Conservation (phyloP, 441 rosid species). For the Erodium trifolium region DNA sequence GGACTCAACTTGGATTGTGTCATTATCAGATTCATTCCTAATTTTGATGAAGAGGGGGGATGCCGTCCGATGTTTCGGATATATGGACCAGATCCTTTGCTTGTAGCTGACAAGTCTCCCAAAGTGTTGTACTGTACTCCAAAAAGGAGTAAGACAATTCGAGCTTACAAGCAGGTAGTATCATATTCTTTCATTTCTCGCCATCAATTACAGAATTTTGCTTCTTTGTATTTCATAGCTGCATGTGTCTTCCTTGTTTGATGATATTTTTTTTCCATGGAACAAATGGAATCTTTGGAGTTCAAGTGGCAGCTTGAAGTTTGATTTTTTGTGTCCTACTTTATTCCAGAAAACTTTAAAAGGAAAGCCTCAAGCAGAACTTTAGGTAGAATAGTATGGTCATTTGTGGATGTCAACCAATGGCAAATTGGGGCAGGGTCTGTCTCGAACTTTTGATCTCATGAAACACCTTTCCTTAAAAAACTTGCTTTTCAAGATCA, state of each 20-base stretch:
- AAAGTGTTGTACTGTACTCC: constrained; percentile 55
- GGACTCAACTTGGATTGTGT: constrained; percentile 83
- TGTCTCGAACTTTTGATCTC: background rate
- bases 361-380: background rate
- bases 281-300: background rate
- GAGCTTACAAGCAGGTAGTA: constrained; percentile 72
- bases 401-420: constrained; percentile 1
- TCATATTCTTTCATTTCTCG: background rate
- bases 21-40: constrained; percentile 68
- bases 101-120: constrained; percentile 44
- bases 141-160: constrained; percentile 47
- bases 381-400: background rate
- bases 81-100: constrained; percentile 78
- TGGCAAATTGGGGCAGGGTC: background rate
- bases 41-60: constrained; percentile 67
- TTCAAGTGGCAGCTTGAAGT: constrained; percentile 2
- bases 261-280: background rate
- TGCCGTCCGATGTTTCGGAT: constrained; percentile 76
- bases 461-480: background rate
- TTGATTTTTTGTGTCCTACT: background rate
- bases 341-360: background rate
- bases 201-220: background rate
- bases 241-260: background rate
- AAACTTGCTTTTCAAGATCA: background rate
- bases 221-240: background rate